Evolutionary conservation across 2,329 filamentous ascomycete genomes (phyloP), one percentile per base, ranked within the genome.

Genomic region (Cercospora zeae-maydis): DNA sequence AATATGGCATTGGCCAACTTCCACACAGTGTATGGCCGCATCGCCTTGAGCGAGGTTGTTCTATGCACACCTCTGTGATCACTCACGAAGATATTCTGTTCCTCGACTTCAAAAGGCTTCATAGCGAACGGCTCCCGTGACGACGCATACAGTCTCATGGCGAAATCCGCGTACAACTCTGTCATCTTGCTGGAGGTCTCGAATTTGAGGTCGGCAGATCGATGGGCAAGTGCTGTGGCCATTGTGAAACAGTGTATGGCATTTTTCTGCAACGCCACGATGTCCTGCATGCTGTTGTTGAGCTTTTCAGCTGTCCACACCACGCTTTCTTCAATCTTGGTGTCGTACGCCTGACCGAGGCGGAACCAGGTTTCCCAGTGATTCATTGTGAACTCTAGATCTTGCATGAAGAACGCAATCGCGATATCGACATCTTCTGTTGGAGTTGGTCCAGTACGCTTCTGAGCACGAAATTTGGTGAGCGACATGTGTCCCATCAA

Each of bases 331-430:
- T 96, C 92, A 13, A 96, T 80, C 70, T 96, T 92, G 56, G 91
- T 89, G 75, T 96, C 92, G 71, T 92, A 93, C 54, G 90, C 91
- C 75, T 96, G 92, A 0, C 89, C 92, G 24, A 96, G 83, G 11
- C 91, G 86, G 75, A 93, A 95, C 92, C 92, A 96, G 0, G 90
- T 89, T 74, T 96, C 90, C 92, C 92, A 96, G 61, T 88, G 86
- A 42, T 92, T 88, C 1, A 87, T 85, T 1, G 88, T 91, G 74
- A 91, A 92, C 69, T 96, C 91, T 1, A 96, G 77, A 73, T 96
- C 92, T 67, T 93, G 86, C 37, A 89, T 83, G 70, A 96, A 85
- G 73, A 92, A 95, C 0, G 86, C 88, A 51, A 90, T 87, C 2
- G 91, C 92, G 58, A 92, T 88, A 57, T 93, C 89, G 55, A 96